Base-by-base conservation (phyloP, 495 filamentous ascomycete genomes). In the Annulohypoxylon maeteangense region DNA sequence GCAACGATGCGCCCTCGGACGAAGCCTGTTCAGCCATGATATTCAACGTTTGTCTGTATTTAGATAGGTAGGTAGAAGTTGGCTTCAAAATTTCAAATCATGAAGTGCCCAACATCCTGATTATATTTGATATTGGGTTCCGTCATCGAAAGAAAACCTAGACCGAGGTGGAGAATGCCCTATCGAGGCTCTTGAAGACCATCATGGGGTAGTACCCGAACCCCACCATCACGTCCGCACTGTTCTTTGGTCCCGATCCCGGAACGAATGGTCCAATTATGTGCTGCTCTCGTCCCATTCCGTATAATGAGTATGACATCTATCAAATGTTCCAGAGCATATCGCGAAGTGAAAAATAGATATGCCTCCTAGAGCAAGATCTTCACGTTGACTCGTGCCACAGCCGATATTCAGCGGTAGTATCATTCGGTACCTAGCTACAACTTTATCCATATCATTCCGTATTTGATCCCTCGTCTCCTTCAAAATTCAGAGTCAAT, bases 141-240 rank as follows among this genome's bases (percentile, higher is more conserved):
- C 8, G 44, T 58, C 62, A 58, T 63, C 47, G 36, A 61, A 60
- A 18, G n/a, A 16, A 29, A 11, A 18, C 44, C 45, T 25, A n/a
- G 20, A 11, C 55, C 23, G 22, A 47, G 38, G 61, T 65, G 45
- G 67, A 34, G 67, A 47, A 38, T 11, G 12, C 18, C 12, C 58
- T 54, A 67, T 61, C 25, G 48, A 42, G 51, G 42, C 25, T 53
- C 42, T 53, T 47, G 40, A 32, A 29, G 32, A 31, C 31, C 4
- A 16, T 1, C 31, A 34, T 16, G 50, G 40, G 58, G 42, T 48
- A 16, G 40, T 32, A 34, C 59, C 50, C 50, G 56, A 51, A 34
- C 68, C 63, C 68, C 68, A 32, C 62, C 18, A 50, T 71, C 50
- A 29, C 68, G 67, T 67, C 62, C 25, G 32, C 34, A 10, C 51